Base-by-base conservation (phyloP, 495 filamentous ascomycete species). In the Xylaria telfairii region DNA sequence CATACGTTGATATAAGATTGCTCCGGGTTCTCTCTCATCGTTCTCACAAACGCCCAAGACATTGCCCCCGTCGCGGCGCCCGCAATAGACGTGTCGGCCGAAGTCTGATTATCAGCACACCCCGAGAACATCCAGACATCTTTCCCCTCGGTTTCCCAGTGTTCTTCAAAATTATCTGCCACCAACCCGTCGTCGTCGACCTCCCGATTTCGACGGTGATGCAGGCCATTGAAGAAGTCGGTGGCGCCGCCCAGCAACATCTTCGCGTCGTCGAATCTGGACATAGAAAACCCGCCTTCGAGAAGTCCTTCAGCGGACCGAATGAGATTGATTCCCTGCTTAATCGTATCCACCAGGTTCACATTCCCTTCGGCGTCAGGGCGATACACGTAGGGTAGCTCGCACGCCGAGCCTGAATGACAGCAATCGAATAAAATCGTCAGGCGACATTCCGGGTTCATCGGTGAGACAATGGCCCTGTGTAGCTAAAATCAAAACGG, bases 351-450 rank as follows among this genome's bases (percentile, higher is more conserved):
- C 24, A 90, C 78, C 60, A 88, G 68, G 64, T 81, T 86, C 56
- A 89, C 83, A 69, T 88, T 83, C 67, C 87, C 87, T 24, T 86
- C 79, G 30, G 81, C 82, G 73, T 89, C 84, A 3, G 85, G 83
- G 10, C 82, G 83, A 75, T 85, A 90, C 21, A 89, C 85, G 70
- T 85, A 90, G 5, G 88, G 87, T 0, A 90, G 78, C 67, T 90
- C 88, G 65, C 88, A 79, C 0, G 87, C 87, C 0, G 87, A 88
- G 62, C 88, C 88, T n/a, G 83, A 86, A 73, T 90, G 88, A 76
- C 88, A 90, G 79, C 87, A 90, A 73, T 90, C 88, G 70, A 90
- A 86, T 32, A 90, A 76, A 61, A 89, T 82, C 67, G 87, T 87
- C 28, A 90, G 81, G 5, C 85, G 85, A 60, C 81, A 84, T 10